Evolutionary conservation across 345 rosid species (phyloP).

Genomic region (Dovyalis caffra): DNA sequence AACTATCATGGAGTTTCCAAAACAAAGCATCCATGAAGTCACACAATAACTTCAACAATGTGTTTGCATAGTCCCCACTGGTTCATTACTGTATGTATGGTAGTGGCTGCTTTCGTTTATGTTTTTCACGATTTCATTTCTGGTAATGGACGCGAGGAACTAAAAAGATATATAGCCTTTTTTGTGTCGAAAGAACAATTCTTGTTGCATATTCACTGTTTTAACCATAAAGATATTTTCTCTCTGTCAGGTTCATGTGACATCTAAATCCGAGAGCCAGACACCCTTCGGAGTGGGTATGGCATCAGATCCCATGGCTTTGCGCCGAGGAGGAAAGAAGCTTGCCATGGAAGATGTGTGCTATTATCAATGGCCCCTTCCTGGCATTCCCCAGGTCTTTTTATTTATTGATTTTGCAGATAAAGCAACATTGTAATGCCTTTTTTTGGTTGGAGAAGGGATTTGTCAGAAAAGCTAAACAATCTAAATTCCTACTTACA

Average conservation of each 20-base stretch:
- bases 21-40: background rate
- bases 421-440: background rate
- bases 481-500: constrained; percentile 32
- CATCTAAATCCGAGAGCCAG: constrained; percentile 47
- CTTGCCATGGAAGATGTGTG: constrained; percentile 96
- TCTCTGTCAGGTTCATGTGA: constrained; percentile 65
- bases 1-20: background rate
- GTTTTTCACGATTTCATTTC: constrained; percentile 5
- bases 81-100: background rate
- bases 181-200: background rate
- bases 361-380: constrained; percentile 91
- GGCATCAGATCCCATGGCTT: constrained; percentile 94
- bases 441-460: background rate
- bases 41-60: background rate
- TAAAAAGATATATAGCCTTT: background rate
- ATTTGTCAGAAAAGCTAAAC: constrained; percentile 13
- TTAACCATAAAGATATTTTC: background rate
- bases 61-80: background rate
- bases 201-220: background rate
- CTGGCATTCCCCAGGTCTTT: constrained; percentile 71
- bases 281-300: constrained; percentile 77
- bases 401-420: constrained; percentile 22
- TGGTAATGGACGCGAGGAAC: background rate
- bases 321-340: constrained; percentile 89
- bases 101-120: background rate